Base-by-base conservation (phyloP, 2,329 filamentous ascomycete species). In the Apiospora koreana region DNA sequence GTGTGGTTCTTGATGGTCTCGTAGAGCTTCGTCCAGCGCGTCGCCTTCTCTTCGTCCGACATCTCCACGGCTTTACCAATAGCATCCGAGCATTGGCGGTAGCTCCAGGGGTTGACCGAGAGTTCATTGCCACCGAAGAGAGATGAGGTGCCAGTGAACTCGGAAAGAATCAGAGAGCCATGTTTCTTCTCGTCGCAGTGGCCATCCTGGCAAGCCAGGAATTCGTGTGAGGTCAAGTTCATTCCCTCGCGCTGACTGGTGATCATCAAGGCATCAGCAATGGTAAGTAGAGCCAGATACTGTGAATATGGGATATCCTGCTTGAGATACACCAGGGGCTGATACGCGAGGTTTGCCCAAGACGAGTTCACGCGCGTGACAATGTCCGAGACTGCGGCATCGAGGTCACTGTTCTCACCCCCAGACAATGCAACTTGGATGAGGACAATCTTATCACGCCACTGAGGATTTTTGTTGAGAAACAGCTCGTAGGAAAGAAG, bases 191-290 rank as follows among this genome's bases (percentile, higher is more conserved):
- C 84, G 2, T 86, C 83, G 68, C 87, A 86, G 74, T 88, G 89
- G 50, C 95, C 95, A 77, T 98, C 95, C 78, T 98, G 95, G 78
- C 95, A 98, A 74, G 94, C 93, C 43, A 98, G 88, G 77, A 94
- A 98, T 79, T 98, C 95, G 79, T 98, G 96, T 7, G 93, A 95
- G 0, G 95, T 98, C 69, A 98, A 83, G 79, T 98, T 98, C 96
- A 98, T 98, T 73, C 95, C 95, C 80, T 98, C 95, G 68, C 96
- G 94, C 76, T 98, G 90, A 78, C 94, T 97, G 2, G 95, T 97
- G 77, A 98, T 96, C 89, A 98, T 96, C 67, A 98, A 85, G 2
- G 92, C 93, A 82, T 98, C 95, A 1, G 95, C 96, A 68, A 97
- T 92, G 3, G 94, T 94, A 65, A 98, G 87, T 9, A 98, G 85